These are phyloP conservation scores for Camillea tinctor DNA, from an alignment of 2,329 filamentous ascomycete genomes.

Conservation along the genomic window DNA sequence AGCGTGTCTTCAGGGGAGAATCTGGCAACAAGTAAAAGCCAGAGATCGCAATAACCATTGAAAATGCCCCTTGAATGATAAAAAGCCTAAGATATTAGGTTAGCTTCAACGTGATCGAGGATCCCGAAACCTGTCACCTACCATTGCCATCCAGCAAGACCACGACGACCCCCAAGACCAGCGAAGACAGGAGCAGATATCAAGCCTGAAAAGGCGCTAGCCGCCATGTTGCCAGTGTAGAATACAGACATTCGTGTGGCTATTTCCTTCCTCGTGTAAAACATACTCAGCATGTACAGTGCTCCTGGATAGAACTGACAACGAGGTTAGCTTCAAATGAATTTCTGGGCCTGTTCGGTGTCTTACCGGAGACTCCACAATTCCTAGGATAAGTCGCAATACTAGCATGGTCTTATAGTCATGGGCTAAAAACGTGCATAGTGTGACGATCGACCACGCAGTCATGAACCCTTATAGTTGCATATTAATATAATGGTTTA, in stretches of 20 bases:
- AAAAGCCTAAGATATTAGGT: slow-evolving; percentile 16
- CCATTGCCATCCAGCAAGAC: slow-evolving; percentile 39
- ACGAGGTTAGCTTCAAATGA: background rate
- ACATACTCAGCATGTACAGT: slow-evolving; percentile 48
- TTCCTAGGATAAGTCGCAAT: slow-evolving; percentile 40
- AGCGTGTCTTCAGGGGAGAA: slow-evolving; percentile 38
- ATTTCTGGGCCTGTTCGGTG: background rate
- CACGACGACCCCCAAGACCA: slow-evolving; percentile 32
- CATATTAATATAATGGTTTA: background rate
- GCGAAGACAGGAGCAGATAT: slow-evolving; percentile 39
- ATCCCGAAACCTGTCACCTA: background rate
- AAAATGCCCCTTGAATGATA: slow-evolving; percentile 16
- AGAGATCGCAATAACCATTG: slow-evolving; percentile 18
- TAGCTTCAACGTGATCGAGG: background rate
- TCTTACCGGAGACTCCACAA: slow-evolving; percentile 41
- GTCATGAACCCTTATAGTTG: slow-evolving; percentile 26
- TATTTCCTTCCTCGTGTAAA: slow-evolving; percentile 48
- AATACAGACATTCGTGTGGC: slow-evolving; percentile 39
- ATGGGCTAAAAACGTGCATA: slow-evolving; percentile 36
- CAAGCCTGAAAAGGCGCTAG: slow-evolving; percentile 39
- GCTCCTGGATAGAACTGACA: slow-evolving; percentile 46
- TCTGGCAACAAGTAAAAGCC: slow-evolving; percentile 38
- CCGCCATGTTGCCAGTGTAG: slow-evolving; percentile 39
- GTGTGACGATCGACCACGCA: slow-evolving; percentile 35
- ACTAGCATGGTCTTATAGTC: slow-evolving; percentile 39